These are phyloP conservation scores for Calonectria pseudoreteaudii DNA, from an alignment of 2,329 filamentous ascomycete genomes.

Conservation along the genomic window DNA sequence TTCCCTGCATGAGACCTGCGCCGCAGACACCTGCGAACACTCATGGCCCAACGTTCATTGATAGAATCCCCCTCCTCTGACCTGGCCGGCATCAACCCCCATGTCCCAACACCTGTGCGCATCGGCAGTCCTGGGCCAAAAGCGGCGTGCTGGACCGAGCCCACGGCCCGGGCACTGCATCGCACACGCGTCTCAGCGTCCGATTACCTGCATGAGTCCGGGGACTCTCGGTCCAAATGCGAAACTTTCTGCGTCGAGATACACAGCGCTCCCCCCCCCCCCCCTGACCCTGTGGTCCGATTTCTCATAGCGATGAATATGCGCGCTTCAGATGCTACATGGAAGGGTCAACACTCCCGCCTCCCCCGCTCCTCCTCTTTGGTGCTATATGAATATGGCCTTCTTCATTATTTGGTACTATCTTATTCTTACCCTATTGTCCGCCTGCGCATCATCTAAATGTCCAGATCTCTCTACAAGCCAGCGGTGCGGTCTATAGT, in stretches of 20 bases:
- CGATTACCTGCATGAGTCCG: background rate
- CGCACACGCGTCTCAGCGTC: background rate
- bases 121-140: conserved; percentile 14
- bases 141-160: conserved; percentile 15
- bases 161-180: background rate
- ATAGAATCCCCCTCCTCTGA: background rate
- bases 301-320: background rate
- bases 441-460: conserved; percentile 2
- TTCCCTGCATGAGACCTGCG: conserved; percentile 2
- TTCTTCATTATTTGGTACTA: background rate
- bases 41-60: background rate
- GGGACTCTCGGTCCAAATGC: background rate
- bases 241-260: background rate
- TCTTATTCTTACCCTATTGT: background rate
- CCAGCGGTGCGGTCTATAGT: conserved; percentile 1
- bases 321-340: background rate
- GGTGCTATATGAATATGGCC: too few species aligned
- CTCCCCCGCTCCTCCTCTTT: too few species aligned
- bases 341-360: background rate
- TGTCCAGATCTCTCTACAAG: background rate
- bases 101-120: background rate
- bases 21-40: background rate
- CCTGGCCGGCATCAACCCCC: background rate
- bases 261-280: background rate
- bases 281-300: background rate